Evolutionary conservation across 768 basidiomycete species (phyloP).

Genomic region (Lactifluus echinatus): DNA sequence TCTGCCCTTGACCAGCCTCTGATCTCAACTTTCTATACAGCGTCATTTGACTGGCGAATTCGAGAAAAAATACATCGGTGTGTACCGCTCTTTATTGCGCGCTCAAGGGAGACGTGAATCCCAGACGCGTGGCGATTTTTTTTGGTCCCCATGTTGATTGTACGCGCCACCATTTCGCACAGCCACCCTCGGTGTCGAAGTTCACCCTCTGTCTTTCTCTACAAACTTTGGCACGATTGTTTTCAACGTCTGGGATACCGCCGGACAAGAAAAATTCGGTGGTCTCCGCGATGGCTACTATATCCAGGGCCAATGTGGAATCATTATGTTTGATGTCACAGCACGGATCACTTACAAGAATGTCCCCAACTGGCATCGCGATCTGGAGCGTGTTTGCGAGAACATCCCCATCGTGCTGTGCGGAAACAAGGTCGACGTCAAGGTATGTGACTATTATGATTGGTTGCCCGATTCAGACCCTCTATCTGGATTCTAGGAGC

Average conservation of each 20-base stretch:
- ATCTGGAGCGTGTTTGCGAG: constrained; percentile 98
- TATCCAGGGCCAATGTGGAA: constrained; percentile 97
- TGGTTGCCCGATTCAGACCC: background rate
- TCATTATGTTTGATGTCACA: constrained; percentile 99
- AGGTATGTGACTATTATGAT: constrained; percentile 47
- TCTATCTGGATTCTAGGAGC: constrained; percentile 53
- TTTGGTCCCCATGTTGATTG: constrained; percentile 4
- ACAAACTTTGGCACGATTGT: constrained; percentile 99
- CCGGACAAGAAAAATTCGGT: constrained; percentile 99
- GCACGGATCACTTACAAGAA: constrained; percentile 99
- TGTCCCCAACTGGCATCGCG: constrained; percentile 99
- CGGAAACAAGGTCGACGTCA: constrained; percentile 99
- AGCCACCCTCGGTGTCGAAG: constrained; percentile 99
- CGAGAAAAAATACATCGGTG: constrained; percentile 99
- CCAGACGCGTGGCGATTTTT: background rate
- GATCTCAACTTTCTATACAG: constrained; percentile 44
- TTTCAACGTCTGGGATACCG: constrained; percentile 99
- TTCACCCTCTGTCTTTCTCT: constrained; percentile 90
- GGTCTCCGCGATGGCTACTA: constrained; percentile 96
- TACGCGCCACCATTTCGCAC: constrained; percentile 17
- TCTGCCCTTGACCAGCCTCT: constrained; percentile 42
- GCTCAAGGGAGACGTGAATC: background rate
- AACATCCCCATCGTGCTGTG: constrained; percentile 99
- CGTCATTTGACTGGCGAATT: constrained; percentile 99
- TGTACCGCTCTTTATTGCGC: constrained; percentile 24